A percentile compares a stretch with the other conserved stretches of the same genome.
These are phyloP conservation scores for Apiotrichum porosum DNA, from an alignment of 1,284 basidiomycete species.

Conservation along the genomic window DNA sequence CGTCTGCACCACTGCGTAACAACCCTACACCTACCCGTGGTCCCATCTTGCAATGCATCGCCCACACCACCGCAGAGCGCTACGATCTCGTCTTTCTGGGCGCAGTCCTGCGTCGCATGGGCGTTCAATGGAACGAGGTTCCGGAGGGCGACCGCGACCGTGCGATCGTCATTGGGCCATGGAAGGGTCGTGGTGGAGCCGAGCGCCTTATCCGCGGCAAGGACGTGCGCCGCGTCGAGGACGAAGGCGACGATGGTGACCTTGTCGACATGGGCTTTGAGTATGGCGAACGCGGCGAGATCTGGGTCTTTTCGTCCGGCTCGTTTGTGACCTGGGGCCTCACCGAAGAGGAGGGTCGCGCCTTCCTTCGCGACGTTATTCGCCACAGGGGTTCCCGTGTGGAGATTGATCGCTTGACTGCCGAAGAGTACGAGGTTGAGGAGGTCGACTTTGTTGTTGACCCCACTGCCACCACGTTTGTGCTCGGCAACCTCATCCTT, in stretches of 20 bases:
- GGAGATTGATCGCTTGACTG: conserved; percentile 58
- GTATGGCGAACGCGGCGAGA: conserved; percentile 67
- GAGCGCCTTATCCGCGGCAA: conserved; percentile 38
- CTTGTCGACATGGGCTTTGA: conserved; percentile 37
- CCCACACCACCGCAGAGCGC: conserved; percentile 47
- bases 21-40: conserved; percentile 42
- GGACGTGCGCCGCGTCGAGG: conserved; percentile 19
- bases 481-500: conserved; percentile 84
- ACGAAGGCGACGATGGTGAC: conserved; percentile 50
- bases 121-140: conserved; percentile 45
- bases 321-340: conserved; percentile 84
- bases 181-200: conserved; percentile 45
- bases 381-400: conserved; percentile 52
- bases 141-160: conserved; percentile 44
- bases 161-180: conserved; percentile 46
- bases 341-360: conserved; percentile 67
- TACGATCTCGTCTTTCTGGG: conserved; percentile 44
- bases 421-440: conserved; percentile 69
- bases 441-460: conserved; percentile 87
- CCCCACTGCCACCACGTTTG: conserved; percentile 72
- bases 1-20: conserved; percentile 45
- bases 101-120: conserved; percentile 27
- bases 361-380: conserved; percentile 64
- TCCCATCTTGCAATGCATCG: conserved; percentile 47
- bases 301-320: conserved; percentile 79